Evolutionary conservation across 2,329 filamentous ascomycete species (phyloP), one percentile per base, ranked within the genome.

Genomic region (Fusarium stilboides): DNA sequence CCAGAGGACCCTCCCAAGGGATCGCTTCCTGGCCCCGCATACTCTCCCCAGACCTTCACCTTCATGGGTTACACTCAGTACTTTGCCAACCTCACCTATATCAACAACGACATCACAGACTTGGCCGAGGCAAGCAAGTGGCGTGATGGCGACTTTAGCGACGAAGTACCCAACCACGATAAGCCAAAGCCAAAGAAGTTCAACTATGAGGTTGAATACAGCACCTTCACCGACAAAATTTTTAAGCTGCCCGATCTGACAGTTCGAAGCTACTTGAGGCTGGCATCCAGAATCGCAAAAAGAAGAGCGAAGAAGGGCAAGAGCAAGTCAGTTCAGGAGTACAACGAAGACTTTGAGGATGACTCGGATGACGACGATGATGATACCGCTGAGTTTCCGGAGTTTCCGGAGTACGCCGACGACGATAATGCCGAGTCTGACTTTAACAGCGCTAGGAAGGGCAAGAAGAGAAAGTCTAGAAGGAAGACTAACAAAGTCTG

Each of bases 41-140:
- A 99, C 80, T 94, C 91, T 20, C 89, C 92, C 9, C 96, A 99
- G 77, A 84, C 93, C 0, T 84, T 98, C 37, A 92, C 93, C 0
- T 84, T 94, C 65, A 85, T 91, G 5, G 89, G 93, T 7, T 98
- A 94, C 79, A 94, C 89, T 6, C 96, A 99, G 75, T 98, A 97
- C 79, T 98, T 89, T 79, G 94, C 95, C 64, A 99, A 99, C 78
- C 82, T 99, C n/a, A 98, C 95, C 0, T 82, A 88, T 61, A 91
- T 97, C 80, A 97, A 98, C 80, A 92, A 94, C 72, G 88, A 92
- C 62, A 85, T 89, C 47, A 75, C 79, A 3, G 72, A 78, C 12
- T 78, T 77, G 15, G 59, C 69, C 13, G 67, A 68, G 12, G 68
- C 77, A n/a, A 78, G 79, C 9, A 84, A 83, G 65, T 92, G 91